phyloP scores from a whole-genome alignment of 1,284 basidiomycete species.

The Malassezia caprae region DNA sequence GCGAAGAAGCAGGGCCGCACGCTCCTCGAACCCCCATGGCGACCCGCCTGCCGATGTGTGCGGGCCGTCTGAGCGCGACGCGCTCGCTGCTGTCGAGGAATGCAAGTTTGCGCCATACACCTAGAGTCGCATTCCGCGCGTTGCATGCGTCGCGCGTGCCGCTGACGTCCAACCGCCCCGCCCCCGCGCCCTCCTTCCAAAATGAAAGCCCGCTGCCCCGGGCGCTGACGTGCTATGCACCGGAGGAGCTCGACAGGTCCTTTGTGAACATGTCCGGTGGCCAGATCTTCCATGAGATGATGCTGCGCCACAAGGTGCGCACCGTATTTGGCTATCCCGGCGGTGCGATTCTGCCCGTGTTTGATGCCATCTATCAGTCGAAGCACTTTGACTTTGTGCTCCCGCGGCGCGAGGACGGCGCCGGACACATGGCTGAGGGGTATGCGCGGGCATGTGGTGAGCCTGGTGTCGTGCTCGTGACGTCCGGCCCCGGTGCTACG shows the following conservation, averaged over 20 bases:
- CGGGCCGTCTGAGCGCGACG: conserved; percentile 10
- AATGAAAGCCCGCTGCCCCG: conserved; percentile 19
- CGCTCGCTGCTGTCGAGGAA: conserved; percentile 1
- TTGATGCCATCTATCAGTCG: conserved; percentile 96
- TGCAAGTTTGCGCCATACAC: background rate
- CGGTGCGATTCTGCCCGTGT: conserved; percentile 93
- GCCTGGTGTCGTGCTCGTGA: conserved; percentile 93
- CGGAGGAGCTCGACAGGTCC: conserved; percentile 47
- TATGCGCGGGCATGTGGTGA: conserved; percentile 96
- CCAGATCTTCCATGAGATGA: conserved; percentile 99
- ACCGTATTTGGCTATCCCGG: conserved; percentile 97
- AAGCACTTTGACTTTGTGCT: conserved; percentile 90
- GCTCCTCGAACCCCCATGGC: conserved; percentile 2
- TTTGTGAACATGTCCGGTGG: conserved; percentile 93
- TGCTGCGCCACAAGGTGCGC: conserved; percentile 90
- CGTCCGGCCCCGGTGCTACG: conserved; percentile 92
- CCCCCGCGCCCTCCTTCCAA: conserved; percentile 43
- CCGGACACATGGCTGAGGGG: conserved; percentile 97
- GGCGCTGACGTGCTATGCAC: conserved; percentile 23
- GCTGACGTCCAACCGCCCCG: conserved; percentile 21
- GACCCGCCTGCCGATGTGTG: conserved; percentile 8
- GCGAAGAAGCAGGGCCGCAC: background rate
- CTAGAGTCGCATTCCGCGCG: background rate
- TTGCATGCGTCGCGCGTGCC: background rate
- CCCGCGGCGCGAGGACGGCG: conserved; percentile 92